A percentile compares a stretch with the other conserved stretches of the same genome.
phyloP scores from a whole-genome alignment of 768 basidiomycete genomes.

The Pleurotus platypus region DNA sequence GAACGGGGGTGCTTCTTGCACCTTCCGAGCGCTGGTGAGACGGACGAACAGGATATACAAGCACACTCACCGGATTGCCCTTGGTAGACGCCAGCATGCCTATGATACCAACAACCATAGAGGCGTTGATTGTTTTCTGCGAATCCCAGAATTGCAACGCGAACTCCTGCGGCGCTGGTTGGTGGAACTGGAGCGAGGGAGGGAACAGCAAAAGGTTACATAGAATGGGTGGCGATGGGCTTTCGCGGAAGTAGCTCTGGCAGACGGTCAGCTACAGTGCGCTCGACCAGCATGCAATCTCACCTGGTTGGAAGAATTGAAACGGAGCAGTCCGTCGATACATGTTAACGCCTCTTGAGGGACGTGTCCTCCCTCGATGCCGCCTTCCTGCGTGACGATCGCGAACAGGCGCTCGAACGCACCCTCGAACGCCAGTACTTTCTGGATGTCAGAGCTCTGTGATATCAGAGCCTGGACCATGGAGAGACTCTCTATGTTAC shows the following conservation, averaged over 20 bases:
- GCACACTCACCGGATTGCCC: slow-evolving; percentile 45
- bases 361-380: slow-evolving; percentile 86
- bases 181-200: slow-evolving; percentile 51
- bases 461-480: slow-evolving; percentile 79
- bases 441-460: slow-evolving; percentile 92
- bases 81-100: slow-evolving; percentile 81
- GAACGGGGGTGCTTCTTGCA: slow-evolving; percentile 53
- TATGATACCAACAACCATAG: slow-evolving; percentile 77
- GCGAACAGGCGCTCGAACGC: slow-evolving; percentile 95
- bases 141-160: slow-evolving; percentile 95
- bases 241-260: slow-evolving; percentile 96
- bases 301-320: slow-evolving; percentile 95
- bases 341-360: slow-evolving; percentile 84
- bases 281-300: no score
- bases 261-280: slow-evolving; percentile 11
- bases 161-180: slow-evolving; percentile 79
- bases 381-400: slow-evolving; percentile 83
- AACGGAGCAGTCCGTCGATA: slow-evolving; percentile 82
- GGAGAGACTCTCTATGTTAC: slow-evolving; percentile 65
- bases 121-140: slow-evolving; percentile 80
- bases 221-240: slow-evolving; percentile 64
- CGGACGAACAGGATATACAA: neutral
- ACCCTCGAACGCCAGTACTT: slow-evolving; percentile 94
- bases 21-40: slow-evolving; percentile 27
- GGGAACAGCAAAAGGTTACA: slow-evolving; percentile 72